phyloP scores from a whole-genome alignment of 2,329 filamentous ascomycete genomes.

The Monosporascus cannonballus region DNA sequence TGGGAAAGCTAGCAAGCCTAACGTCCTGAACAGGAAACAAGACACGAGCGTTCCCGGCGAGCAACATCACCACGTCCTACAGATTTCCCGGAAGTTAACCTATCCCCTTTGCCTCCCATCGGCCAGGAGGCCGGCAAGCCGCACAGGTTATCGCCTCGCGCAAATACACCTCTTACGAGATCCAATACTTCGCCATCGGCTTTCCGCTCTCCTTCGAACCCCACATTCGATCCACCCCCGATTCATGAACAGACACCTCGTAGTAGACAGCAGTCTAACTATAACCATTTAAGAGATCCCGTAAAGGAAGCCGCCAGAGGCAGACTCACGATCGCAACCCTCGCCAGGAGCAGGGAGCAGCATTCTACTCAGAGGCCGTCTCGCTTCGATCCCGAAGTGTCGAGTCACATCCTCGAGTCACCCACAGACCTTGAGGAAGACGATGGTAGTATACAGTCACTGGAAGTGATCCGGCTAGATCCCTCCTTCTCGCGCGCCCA shows the following conservation, averaged over 20 bases:
- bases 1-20: slow-evolving; percentile 2
- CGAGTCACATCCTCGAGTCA: slow-evolving; percentile 35
- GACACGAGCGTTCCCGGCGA: slow-evolving; percentile 26
- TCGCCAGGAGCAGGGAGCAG: slow-evolving; percentile 14
- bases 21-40: slow-evolving; percentile 11
- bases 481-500: slow-evolving; percentile 8
- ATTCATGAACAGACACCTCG: slow-evolving; percentile 13
- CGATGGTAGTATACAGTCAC: slow-evolving; percentile 18
- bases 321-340: slow-evolving; percentile 18
- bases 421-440: slow-evolving; percentile 25
- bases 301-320: slow-evolving; percentile 13
- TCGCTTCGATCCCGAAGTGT: slow-evolving; percentile 28
- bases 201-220: slow-evolving; percentile 36
- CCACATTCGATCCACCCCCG: slow-evolving; percentile 24
- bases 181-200: slow-evolving; percentile 51
- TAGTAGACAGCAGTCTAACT: slow-evolving; percentile 2
- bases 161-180: slow-evolving; percentile 28
- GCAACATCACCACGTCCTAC: slow-evolving; percentile 43
- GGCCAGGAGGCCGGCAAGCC: slow-evolving; percentile 13
- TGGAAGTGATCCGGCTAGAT: slow-evolving; percentile 24
- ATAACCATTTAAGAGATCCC: slow-evolving; percentile 9
- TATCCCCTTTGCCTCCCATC: slow-evolving; percentile 36
- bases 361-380: slow-evolving; percentile 7
- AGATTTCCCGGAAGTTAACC: slow-evolving; percentile 38
- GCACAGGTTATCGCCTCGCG: slow-evolving; percentile 30